Base-by-base conservation (phyloP, 2,329 filamentous ascomycete genomes). In the Aspergillus sp. region DNA sequence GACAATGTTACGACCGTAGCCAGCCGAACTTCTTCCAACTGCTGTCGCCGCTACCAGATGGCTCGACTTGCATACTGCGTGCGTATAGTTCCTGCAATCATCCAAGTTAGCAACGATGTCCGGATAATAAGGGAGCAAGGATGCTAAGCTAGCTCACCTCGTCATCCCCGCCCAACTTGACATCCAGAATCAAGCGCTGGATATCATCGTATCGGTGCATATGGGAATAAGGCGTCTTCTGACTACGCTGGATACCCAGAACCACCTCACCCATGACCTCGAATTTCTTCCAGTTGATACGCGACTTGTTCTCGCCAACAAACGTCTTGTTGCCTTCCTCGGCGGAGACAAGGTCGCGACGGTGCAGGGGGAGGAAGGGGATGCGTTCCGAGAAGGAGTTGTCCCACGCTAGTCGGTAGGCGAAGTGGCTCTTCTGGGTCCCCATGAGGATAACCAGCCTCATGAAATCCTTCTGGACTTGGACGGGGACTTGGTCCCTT, bases 271-370 rank as follows among this genome's bases (percentile, higher is more conserved):
- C 90, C 68, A 97, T 82, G 30, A 98, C 85, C 67, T 97, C 91
- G 59, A 97, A 98, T 64, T 98, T 98, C 68, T 85, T 89, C 93
- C 93, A 98, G 64, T 97, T 97, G 63, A 98, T 87, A 44, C 87
- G 77, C 52, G 88, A 80, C 53, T 76, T 80, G 50, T 81, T 77
- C 2, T 79, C 76, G 5, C 86, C 88, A 1, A 97, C 74, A 64
- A 95, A 91, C 0, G 93, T 97, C 59, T 81, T 81, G 66, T 93
- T 96, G 32, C 91, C 93, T 67, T 95, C 87, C 61, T 94, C 88
- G 0, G 93, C 91, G 8, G 86, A 88, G 1, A 95, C 88, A 27
- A 98, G 76, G 68, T 98, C 93, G 53, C 90, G 80, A 39, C 88
- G 81, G 62, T 94, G 88, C 29, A 97, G 76, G 2, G 93, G 91